Evolutionary conservation across 345 rosid species (phyloP).

Genomic region (Cochlearia excelsa): DNA sequence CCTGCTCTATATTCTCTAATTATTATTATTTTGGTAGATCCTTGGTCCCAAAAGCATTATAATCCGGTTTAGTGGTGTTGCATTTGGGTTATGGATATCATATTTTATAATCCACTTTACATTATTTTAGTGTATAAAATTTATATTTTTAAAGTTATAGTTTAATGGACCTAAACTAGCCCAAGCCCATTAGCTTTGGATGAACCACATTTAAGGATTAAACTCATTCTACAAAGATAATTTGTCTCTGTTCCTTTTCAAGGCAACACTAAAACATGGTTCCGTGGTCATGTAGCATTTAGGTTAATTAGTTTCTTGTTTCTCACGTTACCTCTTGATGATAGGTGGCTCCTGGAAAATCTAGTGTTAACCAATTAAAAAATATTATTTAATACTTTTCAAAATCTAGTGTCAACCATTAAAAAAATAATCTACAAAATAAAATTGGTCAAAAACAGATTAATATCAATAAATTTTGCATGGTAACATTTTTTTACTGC

Average conservation of each 20-base stretch:
- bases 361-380: too few species aligned
- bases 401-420: too few species aligned
- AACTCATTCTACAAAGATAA: neutral
- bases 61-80: neutral
- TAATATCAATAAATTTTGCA: too few species aligned
- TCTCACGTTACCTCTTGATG: neutral
- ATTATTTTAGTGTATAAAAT: conserved; percentile 20
- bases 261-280: neutral
- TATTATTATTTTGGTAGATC: conserved; percentile 5
- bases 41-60: conserved; percentile 12
- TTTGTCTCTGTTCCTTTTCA: neutral
- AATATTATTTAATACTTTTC: too few species aligned
- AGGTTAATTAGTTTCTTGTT: neutral
- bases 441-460: too few species aligned
- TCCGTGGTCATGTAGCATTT: too few species aligned
- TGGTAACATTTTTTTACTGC: too few species aligned
- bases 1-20: conserved; percentile 28
- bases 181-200: conserved; percentile 15
- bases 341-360: too few species aligned
- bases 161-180: neutral
- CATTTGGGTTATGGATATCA: conserved; percentile 22
- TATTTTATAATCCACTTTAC: conserved; percentile 18
- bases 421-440: too few species aligned
- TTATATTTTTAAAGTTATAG: neutral
- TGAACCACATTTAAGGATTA: neutral